Base-by-base conservation (phyloP, 2,329 filamentous ascomycete species). In the Penicillium digitatum region DNA sequence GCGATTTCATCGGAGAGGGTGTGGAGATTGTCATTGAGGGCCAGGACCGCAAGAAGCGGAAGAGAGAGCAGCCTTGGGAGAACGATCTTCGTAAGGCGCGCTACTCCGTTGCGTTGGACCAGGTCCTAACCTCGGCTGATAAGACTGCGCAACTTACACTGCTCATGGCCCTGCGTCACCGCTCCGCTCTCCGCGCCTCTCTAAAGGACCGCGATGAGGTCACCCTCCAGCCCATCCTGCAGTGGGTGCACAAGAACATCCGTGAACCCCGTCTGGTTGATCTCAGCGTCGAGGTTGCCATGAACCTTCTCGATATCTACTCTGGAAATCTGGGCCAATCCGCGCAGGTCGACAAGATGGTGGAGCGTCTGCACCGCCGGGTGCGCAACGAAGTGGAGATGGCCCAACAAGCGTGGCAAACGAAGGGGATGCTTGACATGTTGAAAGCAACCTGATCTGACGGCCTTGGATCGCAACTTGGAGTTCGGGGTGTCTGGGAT, bases 1-100 rank as follows among this genome's bases (percentile, higher is more conserved):
- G 91, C 57, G 90, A 96, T 67, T 87, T 91, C 67, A 82, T 88
- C 20, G 92, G 90, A 61, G 90, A 95, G 72, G 88, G 86, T 42
- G 88, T 87, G 24, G 91, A 96, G 69, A 91, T 96, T 51, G 83
- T 96, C 64, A 92, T 97, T 65, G 88, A 93, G 47, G 83, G 84
- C 39, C 71, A 71, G 49, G 85, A 88, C 38, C 76, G 78, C 47
- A 80, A 81, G 57, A 85, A 83, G 67, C 78, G 78, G 48, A 87
- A 85, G 70, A 85, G 84, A 66, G 83, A 89, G 63, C 84, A 86
- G 44, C 68, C 76, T 6, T 99, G 94, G 93, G 92, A 96, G 71
- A 80, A 82, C 56, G 86, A 90, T 61, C 80, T 97, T 54, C 86
- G 92, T 48, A 86, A 87, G 66, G 91, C 87, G 11, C 82, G 85